Evolutionary conservation across 2,329 filamentous ascomycete species (phyloP), one percentile per base, ranked within the genome.

Genomic region (Aureobasidium vineae): DNA sequence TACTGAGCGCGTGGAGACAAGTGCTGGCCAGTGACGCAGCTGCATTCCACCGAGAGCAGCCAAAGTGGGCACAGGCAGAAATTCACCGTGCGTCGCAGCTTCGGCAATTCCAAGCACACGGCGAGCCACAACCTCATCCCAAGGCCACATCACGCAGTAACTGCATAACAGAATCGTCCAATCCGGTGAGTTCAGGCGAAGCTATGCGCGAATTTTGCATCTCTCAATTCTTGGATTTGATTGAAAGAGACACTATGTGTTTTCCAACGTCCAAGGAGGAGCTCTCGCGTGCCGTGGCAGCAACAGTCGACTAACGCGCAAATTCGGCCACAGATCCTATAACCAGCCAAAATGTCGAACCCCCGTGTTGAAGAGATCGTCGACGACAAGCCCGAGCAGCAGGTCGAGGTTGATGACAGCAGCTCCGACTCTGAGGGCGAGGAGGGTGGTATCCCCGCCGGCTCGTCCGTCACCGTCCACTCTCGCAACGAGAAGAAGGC

Each of bases 401-500:
- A 86, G 77, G 85, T 90, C 76, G 88, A 91, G 76, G 85, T 85
- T 71, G 87, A 88, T 67, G 87, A 86, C 82, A 88, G 87, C 76
- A 89, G 91, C 73, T 90, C 89, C 75, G 90, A 90, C 75, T 88
- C 86, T 75, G 92, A 95, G 80, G 88, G 86, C 70, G 87, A 84
- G 69, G 86, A 88, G 77, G 80, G 84, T 75, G 84, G 81, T 79
- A 88, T 89, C 75, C 92, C 94, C 78, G 89, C 90, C 73, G 95
- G 94, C 78, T 91, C 92, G 77, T 88, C 90, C 71, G 90, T 94
- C 77, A 88, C 95, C 75, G 89, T 99, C 77, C 94, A 98, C 87
- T 97, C 92, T 79, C 92, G 95, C 82, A 98, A 98, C 85, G 95
- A 99, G 90, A 99, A 99, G 91, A 99, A 99, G 89, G 96, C 95